Base-by-base conservation (phyloP, 2,329 filamentous ascomycete species). In the Berkeleyomyces basicola region DNA sequence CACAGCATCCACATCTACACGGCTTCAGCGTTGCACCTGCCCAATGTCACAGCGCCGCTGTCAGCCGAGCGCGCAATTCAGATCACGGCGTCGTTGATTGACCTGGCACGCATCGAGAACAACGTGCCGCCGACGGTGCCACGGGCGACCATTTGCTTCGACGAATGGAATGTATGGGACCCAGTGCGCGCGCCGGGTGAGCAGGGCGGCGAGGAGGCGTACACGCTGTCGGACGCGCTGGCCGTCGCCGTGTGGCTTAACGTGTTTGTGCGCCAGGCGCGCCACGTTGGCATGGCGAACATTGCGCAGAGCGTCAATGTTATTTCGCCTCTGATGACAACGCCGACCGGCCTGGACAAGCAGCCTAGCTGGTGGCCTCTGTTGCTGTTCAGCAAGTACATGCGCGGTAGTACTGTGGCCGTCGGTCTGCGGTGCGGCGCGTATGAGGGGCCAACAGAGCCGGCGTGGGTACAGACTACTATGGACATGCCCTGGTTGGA, bases 91-190 rank as follows among this genome's bases (percentile, higher is more conserved):
- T 76, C 78, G 0, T 75, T 90, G 2, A 88, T 90, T 67, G 86
- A 90, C 70, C 79, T 90, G 1, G 87, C 87, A 0, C 78, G 84
- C 42, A 84, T 88, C 68, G 84, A 88, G 70, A 85, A 86, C 71
- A 74, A 76, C 47, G 78, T 86, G 0, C 79, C 84, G 0, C 73
- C 78, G 0, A 74, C 76, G 0, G 80, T 84, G n/a, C 79, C 81
- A 3, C 75, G 79, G 3, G 85, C 82, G 57, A 85, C 79, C 60
- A 88, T 91, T 70, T 90, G 87, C 76, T 90, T 90, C 70, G 87
- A 91, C 70, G 87, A 90, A 72, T 90, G 87, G 87, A 91, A 90
- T 70, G 86, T 90, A 7, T 91, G 87, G 87, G 86, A 89, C 68
- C 85, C 86, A 0, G 76, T 78, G 61, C 81, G 86, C 7, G 86